phyloP scores from a whole-genome alignment of 257 asterid genomes.

The Eucommia ulmoides region DNA sequence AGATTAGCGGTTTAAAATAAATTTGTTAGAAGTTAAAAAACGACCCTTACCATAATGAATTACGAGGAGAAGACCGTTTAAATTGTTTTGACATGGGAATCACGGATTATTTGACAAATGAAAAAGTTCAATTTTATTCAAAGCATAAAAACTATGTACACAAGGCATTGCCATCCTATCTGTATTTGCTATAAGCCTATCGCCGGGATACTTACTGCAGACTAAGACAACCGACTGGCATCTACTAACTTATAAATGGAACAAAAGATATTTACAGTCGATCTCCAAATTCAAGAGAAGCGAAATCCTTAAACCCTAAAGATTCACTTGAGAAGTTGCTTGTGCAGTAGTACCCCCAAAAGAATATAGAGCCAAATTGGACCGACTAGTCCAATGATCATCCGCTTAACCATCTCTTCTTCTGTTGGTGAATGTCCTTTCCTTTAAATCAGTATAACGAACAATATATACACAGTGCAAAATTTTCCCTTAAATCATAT shows the following conservation, averaged over 20 bases:
- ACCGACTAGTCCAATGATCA: constrained; percentile 25
- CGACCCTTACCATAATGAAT: too few relatives aligned
- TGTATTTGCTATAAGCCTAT: constrained; percentile 55
- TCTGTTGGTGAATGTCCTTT: constrained; percentile 14
- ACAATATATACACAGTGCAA: constrained; percentile 23
- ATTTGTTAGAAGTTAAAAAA: too few relatives aligned
- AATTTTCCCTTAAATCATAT: constrained; percentile 58
- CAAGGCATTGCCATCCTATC: constrained; percentile 39
- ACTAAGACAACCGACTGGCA: constrained; percentile 43
- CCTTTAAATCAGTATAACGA: constrained; percentile 29
- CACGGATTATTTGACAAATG: too few relatives aligned
- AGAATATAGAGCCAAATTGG: constrained; percentile 35
- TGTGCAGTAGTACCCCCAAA: constrained; percentile 41
- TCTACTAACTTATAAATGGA: constrained; percentile 27
- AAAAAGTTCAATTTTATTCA: constrained; percentile 29
- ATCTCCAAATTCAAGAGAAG: constrained; percentile 33
- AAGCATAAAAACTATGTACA: constrained; percentile 64
- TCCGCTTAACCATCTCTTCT: constrained; percentile 32
- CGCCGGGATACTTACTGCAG: constrained; percentile 35
- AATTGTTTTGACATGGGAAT: too few relatives aligned
- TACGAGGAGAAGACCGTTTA: too few relatives aligned
- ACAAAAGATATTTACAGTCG: constrained; percentile 75
- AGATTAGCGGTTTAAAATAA: too few relatives aligned
- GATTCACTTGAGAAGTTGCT: constrained; percentile 37
- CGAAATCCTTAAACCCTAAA: constrained; percentile 26